Evolutionary conservation across 208 protist species (phyloP), one percentile per base, ranked within the genome.

Genomic region (Acanthamoeba lenticulata): DNA sequence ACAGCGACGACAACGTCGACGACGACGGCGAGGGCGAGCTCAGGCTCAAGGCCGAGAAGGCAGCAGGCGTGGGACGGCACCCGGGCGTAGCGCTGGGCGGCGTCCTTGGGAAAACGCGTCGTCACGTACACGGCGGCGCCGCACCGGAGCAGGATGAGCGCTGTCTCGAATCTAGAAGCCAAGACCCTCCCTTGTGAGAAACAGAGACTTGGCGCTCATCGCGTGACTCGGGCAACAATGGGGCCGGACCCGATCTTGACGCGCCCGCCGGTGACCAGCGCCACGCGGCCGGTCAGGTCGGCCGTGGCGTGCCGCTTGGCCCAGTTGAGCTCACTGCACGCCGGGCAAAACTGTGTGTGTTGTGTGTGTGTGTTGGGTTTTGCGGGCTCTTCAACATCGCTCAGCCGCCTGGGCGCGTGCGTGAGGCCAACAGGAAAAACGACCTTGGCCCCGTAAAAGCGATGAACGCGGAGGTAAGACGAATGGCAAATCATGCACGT

Each of bases 321-420:
- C 94, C 98, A 99, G 96, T 99, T 99, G 94, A 98, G 98, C 93
- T 98, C 97, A 24, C 98, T 98, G 94, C 98, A 99, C 38, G 97
- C 94, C 60, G 98, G 98, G 95, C 99, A 99, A 94, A 99, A 85
- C 74, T 85, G 57, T 62, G 11, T 21, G 55, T 27, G 11, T n/a
- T n/a, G n/a, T n/a, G n/a, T n/a, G n/a, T n/a, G n/a, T n/a, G n/a
- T n/a, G n/a, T n/a, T n/a, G n/a, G n/a, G n/a, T n/a, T n/a, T n/a
- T n/a, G n/a, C n/a, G n/a, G n/a, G n/a, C n/a, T n/a, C n/a, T n/a
- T n/a, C n/a, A n/a, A 36, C 57, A 29, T 6, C 45, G 45, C 45
- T 24, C 57, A 67, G n/a, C n/a, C 57, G n/a, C 6, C n/a, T 24
- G 11, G 17, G 52, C 57, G 32, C 57, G 11, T 6, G 42, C 1